Evolutionary conservation across 495 filamentous ascomycete species (phyloP), one percentile per base, ranked within the genome.

Genomic region (Penicillium riverlandense): DNA sequence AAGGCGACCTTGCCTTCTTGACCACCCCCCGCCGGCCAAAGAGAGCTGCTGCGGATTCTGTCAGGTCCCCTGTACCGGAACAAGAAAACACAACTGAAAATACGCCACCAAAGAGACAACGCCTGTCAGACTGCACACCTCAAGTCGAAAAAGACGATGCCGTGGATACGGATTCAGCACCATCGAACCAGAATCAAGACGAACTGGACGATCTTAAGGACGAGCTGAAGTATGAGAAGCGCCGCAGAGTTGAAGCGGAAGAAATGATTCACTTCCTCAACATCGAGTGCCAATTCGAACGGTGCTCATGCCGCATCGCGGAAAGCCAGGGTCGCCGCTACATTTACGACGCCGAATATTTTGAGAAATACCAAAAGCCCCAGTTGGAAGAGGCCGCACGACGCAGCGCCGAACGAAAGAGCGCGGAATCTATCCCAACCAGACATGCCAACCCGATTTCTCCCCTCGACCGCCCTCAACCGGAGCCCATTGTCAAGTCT

Each of bases 261-360:
- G 83, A 86, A 11, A 78, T 82, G 52, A 67, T 90, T 22, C 76
- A 90, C n/a, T 95, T 89, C 58, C 67, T 95, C 70, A 79, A 85
- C 51, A 75, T 85, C 47, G 87, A 95, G 58, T 94, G 89, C 61
- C 75, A 80, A 37, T 80, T 91, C 44, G 75, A 77, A 44, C 77
- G 77, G 58, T 92, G 86, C 65, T 63, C 80, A 1, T 87, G 82
- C 57, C 70, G 78, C 33, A 44, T 79, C 38, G 74, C 75, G 4
- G 77, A 82, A 47, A 51, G 57, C 29, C 56, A 71, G 11, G 72
- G 71, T n/a, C 57, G 48, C 11, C 50, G 54, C n/a, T 79, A 75
- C 46, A 52, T 74, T n/a, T 72, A 79, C 43, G 76, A 79, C 36
- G 52, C 48, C 2, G 54, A 59, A 28, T 62, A 54, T 28, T 59